Conservation (phyloP, 2,329 filamentous ascomycete genomes). For the Acephala macrosclerotiorum region DNA sequence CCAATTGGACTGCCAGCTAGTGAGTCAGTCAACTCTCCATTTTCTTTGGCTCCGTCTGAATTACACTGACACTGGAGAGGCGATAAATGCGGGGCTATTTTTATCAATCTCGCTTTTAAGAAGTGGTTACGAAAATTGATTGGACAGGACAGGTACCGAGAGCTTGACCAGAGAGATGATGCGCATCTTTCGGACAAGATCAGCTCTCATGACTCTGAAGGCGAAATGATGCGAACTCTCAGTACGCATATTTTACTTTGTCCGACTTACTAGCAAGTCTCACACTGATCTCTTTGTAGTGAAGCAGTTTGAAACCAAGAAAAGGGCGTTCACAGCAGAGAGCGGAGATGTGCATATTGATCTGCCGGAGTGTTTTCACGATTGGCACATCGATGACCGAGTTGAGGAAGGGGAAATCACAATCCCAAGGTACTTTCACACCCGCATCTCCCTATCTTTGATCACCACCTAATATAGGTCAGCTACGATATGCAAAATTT, state of each 20-base stretch:
- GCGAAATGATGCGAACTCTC: conserved; percentile 13
- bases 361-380: conserved; percentile 8
- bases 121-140: conserved; percentile 15
- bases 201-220: conserved; percentile 22
- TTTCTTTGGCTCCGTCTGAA: background rate
- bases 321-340: conserved; percentile 3
- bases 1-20: conserved; percentile 1
- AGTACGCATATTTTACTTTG: no score
- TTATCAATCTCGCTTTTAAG: conserved; percentile 26
- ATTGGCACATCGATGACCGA: background rate
- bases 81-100: conserved; percentile 20
- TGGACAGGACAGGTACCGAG: conserved; percentile 4
- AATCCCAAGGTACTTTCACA: conserved; percentile 11
- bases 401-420: conserved; percentile 15
- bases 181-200: conserved; percentile 7
- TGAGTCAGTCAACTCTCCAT: background rate
- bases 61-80: background rate
- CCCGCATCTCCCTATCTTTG: background rate
- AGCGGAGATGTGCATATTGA: conserved; percentile 9
- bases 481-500: conserved; percentile 20
- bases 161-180: conserved; percentile 18
- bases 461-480: background rate
- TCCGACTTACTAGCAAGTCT: no score
- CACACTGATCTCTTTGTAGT: no score
- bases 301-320: conserved; percentile 16